Percentiles rank a stretch among this genome's conserved stretches.
Evolutionary conservation across 257 asterid genomes (phyloP).

Genomic region (Solanum chilense): DNA sequence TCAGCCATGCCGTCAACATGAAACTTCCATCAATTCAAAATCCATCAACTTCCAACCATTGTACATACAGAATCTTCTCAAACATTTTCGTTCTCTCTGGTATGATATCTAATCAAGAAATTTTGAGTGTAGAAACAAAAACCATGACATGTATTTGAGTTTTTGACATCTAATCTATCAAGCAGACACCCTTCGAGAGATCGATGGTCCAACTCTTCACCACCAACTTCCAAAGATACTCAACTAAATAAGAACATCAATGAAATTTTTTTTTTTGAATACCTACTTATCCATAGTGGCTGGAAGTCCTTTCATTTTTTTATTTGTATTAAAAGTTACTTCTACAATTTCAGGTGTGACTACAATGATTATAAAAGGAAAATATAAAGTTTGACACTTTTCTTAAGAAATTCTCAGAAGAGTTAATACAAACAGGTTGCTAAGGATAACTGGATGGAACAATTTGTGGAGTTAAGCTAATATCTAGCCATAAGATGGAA

Average conservation of each 20-base stretch:
- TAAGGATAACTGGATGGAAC: not conserved
- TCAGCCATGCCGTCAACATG: not conserved
- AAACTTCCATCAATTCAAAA: not conserved
- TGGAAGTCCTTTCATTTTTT: not conserved
- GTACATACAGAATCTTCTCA: not conserved
- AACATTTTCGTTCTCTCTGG: not conserved
- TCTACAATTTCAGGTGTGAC: not conserved
- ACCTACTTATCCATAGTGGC: not conserved
- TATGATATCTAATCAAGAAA: not conserved
- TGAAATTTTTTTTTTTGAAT: not conserved
- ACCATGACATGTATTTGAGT: not conserved
- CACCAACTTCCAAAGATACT: not conserved
- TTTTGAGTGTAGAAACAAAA: not conserved
- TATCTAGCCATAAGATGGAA: not conserved
- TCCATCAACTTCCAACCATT: not conserved
- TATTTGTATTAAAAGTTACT: not conserved
- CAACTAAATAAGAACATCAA: not conserved
- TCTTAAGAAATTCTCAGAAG: not conserved
- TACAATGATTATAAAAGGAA: not conserved
- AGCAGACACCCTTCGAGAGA: not conserved
- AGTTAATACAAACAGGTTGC: not conserved
- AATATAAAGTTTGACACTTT: not conserved
- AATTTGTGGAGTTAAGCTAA: not conserved
- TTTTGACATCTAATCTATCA: not conserved
- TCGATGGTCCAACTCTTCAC: not conserved